Evolutionary conservation across 306 rosid genomes (phyloP), one percentile per base, ranked within the genome.

Genomic region (Prunus mume): DNA sequence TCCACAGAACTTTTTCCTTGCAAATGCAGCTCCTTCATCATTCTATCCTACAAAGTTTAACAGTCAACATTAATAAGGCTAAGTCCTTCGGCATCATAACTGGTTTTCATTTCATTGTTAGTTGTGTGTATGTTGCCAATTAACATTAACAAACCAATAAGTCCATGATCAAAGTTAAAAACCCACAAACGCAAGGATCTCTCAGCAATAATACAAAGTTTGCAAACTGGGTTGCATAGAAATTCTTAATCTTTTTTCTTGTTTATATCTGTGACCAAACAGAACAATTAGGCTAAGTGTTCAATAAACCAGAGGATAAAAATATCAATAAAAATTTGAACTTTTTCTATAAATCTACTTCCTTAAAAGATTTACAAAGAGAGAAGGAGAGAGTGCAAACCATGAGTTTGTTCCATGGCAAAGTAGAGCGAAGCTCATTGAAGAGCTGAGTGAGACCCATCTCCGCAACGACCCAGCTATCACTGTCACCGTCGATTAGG

Each of bases 361-460:
- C 41, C 2, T 34, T 7, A 34, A 34, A 34, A 34, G 41, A 34
- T 34, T 34, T 22, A n/a, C 9, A 70, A 52, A 25, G 3, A 22
- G 28, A 46, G 25, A 4, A 18, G 30, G 1, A 28, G 57, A 68
- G 32, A 24, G 68, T 15, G 19, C 64, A 22, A 28, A 87, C 95
- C 98, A 91, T 91, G 78, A 91, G 89, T 71, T 96, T 81, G 74
- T 88, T 93, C 97, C 97, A 93, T 14, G 90, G 85, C 81, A 81
- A 15, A 69, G 88, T 81, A n/a, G 80, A 28, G 38, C 88, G 90
- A 61, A 91, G 96, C 56, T 89, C 54, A 18, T 78, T 76, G 89
- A 89, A 93, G 45, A 84, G 71, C 47, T 73, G 63, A 12, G 86
- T 83, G 63, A 93, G 88, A 73, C 87, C 96, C 91, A 91, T 80